These are phyloP conservation scores for Pseudozyma hubeiensis DNA, from an alignment of 1,284 basidiomycete species.

Conservation along the genomic window DNA sequence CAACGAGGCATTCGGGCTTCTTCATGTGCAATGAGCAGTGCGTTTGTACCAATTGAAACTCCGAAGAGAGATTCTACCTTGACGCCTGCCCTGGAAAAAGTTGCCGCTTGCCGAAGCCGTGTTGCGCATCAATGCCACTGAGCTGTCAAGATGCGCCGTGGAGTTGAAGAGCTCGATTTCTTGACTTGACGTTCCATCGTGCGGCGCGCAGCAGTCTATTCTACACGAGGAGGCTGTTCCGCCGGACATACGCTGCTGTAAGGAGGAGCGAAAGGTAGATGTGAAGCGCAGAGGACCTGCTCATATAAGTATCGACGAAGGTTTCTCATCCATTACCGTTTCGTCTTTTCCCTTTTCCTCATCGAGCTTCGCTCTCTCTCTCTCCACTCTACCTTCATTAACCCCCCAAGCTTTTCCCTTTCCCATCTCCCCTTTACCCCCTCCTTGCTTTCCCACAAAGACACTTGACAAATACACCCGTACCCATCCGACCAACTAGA, in stretches of 20 bases:
- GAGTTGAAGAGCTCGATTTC: conserved; percentile 16
- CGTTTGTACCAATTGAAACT: not conserved
- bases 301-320: conserved; percentile 14
- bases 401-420: not conserved
- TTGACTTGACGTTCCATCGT: not conserved
- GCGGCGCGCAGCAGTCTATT: too few relatives aligned
- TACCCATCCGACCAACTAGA: not conserved
- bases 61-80: not conserved
- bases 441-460: not conserved
- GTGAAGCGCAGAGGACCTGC: not conserved
- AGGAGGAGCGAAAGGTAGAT: too few relatives aligned
- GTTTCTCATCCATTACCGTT: not conserved
- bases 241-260: not conserved
- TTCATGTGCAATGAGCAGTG: not conserved
- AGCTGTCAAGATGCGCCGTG: conserved; percentile 41
- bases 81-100: too few relatives aligned
- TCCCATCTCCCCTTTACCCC: conserved; percentile 22
- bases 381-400: conserved; percentile 14
- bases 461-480: not conserved
- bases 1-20: too few relatives aligned
- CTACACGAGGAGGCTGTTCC: not conserved
- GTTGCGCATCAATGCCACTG: not conserved
- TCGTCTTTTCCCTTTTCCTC: conserved; percentile 12
- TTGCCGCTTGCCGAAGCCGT: not conserved
- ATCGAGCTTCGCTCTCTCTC: conserved; percentile 27